Conservation (phyloP, 768 basidiomycete genomes). For the Lanmaoa pseudosensibilis region DNA sequence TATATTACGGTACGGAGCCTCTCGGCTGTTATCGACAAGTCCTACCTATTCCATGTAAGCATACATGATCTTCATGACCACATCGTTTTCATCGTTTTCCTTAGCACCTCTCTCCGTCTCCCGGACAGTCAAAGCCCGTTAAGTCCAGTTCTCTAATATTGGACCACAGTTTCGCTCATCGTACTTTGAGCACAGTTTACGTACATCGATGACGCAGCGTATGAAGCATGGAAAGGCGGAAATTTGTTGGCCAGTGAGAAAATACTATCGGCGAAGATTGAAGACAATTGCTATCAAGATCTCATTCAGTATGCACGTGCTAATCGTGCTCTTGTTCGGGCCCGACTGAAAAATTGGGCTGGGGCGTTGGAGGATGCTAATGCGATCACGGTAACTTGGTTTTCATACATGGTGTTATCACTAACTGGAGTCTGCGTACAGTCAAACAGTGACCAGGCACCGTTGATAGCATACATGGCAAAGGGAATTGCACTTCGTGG, state of each 20-base stretch:
- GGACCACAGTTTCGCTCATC: not conserved
- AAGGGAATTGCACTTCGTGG: conserved; percentile 1
- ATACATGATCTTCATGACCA: not conserved
- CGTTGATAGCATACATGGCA: conserved; percentile 1
- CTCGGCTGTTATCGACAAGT: not conserved
- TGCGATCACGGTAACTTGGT: not conserved
- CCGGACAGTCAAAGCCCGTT: conserved; percentile 4
- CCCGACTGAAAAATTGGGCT: not conserved
- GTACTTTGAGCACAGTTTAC: conserved; percentile 9
- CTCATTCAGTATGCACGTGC: conserved; percentile 4
- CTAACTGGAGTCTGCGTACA: not conserved
- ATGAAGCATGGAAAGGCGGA: conserved; percentile 9
- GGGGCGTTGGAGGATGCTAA: conserved; percentile 10
- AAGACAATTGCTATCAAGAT: not conserved
- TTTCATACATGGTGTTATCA: not conserved
- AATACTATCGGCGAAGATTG: conserved; percentile 13
- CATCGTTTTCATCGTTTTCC: not conserved
- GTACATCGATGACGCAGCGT: conserved; percentile 2
- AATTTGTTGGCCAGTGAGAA: conserved; percentile 3
- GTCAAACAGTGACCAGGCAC: not conserved
- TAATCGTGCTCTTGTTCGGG: conserved; percentile 21
- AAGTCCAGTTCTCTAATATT: not conserved
- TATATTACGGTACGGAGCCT: conserved; percentile 1
- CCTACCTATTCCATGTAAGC: conserved; percentile 6
- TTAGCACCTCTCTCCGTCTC: conserved; percentile 6